Conservation (phyloP, 495 filamentous ascomycete species). For the Xylaria castorea region DNA sequence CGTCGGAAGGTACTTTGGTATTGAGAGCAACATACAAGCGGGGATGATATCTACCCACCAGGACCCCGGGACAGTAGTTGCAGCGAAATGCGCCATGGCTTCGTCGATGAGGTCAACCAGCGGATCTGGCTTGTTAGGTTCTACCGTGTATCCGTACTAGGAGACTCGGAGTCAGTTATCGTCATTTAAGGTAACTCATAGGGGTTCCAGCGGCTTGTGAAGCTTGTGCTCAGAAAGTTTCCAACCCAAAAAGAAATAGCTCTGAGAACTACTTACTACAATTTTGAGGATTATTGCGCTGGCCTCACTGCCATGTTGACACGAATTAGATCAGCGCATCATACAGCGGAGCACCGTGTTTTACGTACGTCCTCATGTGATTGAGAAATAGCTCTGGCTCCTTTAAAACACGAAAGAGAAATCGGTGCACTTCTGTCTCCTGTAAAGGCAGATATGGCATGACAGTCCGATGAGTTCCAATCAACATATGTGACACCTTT, state of each 20-base stretch:
- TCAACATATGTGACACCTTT: conserved; percentile 41
- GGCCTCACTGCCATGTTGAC: conserved; percentile 45
- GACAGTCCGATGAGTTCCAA: conserved; percentile 39
- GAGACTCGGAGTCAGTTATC: not conserved
- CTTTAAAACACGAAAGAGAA: conserved; percentile 46
- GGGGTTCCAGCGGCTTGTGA: not conserved
- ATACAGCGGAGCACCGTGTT: not conserved
- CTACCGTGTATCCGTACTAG: conserved; percentile 53
- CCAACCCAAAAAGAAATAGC: not conserved
- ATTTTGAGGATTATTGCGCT: conserved; percentile 54
- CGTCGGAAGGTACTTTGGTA: not conserved
- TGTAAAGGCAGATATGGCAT: conserved; percentile 44
- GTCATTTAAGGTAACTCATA: not conserved
- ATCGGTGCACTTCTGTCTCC: conserved; percentile 47
- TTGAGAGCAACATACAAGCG: conserved; percentile 10
- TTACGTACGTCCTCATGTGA: conserved; percentile 45
- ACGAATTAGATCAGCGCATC: not conserved
- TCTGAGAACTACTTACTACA: not conserved
- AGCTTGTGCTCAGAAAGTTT: too few species aligned
- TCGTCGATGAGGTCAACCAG: conserved; percentile 44
- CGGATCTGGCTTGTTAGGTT: conserved; percentile 46
- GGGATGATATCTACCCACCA: conserved; percentile 56
- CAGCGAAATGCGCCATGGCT: conserved; percentile 45
- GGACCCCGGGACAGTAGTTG: conserved; percentile 40
- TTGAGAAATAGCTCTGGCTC: conserved; percentile 40